Evolutionary conservation across 345 rosid species (phyloP).

Genomic region (Mallotus nudiflorus): DNA sequence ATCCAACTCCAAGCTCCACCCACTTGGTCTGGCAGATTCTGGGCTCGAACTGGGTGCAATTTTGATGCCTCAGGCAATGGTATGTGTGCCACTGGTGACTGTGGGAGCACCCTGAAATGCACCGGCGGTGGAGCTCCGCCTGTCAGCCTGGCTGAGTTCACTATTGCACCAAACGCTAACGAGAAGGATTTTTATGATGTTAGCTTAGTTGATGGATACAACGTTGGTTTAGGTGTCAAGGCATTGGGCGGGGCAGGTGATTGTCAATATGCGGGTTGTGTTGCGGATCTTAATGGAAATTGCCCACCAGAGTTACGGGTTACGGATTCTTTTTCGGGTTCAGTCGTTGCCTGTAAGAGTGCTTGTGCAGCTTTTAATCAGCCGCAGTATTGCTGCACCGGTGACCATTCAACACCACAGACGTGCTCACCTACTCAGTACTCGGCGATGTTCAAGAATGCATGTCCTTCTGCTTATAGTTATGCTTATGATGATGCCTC

Average conservation of each 20-base stretch:
- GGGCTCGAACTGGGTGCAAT: constrained; percentile 84
- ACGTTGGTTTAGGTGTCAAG: constrained; percentile 67
- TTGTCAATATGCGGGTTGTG: constrained; percentile 79
- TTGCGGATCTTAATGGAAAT: constrained; percentile 55
- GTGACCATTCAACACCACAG: constrained; percentile 61
- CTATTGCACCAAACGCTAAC: constrained; percentile 40
- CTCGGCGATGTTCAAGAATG: constrained; percentile 75
- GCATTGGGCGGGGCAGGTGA: constrained; percentile 66
- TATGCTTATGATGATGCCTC: constrained; percentile 91
- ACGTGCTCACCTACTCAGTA: constrained; percentile 78
- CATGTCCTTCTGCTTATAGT: constrained; percentile 89
- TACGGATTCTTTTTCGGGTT: constrained; percentile 47
- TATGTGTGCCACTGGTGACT: constrained; percentile 77
- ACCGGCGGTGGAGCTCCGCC: constrained; percentile 80
- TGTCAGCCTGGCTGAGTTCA: constrained; percentile 66
- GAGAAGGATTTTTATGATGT: constrained; percentile 85
- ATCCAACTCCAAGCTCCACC: constrained; percentile 59
- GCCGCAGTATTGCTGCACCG: constrained; percentile 84
- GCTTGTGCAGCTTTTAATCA: constrained; percentile 77
- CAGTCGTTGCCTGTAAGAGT: constrained; percentile 75
- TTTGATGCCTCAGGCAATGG: constrained; percentile 70
- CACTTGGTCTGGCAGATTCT: constrained; percentile 85
- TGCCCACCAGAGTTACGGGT: constrained; percentile 71
- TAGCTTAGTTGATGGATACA: constrained; percentile 95
- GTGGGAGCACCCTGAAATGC: constrained; percentile 68